Evolutionary conservation across 164 flowering plant species (phyloP).

Genomic region (Tinospora cordifolia): DNA sequence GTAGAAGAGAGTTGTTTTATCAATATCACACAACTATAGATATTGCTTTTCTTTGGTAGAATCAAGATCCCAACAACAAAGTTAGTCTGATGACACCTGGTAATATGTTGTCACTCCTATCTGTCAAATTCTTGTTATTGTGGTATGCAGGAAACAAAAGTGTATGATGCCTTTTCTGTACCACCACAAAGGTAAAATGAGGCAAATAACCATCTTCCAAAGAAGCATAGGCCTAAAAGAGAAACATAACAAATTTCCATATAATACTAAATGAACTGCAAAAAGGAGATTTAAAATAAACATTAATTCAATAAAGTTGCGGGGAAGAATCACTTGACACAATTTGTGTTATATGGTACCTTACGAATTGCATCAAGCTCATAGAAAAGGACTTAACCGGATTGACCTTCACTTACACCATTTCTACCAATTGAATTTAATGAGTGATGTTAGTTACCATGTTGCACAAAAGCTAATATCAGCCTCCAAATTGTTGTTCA

Average conservation of each 20-base stretch:
- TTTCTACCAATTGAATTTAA: conserved; percentile 42
- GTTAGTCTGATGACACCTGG: conserved; percentile 46
- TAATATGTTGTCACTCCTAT: conserved; percentile 71
- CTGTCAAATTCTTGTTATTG: conserved; percentile 25
- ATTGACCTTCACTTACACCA: conserved; percentile 90
- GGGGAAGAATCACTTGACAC: background rate
- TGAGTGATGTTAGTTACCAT: background rate
- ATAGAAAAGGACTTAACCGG: conserved; percentile 26
- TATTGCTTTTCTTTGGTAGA: background rate
- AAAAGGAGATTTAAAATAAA: background rate
- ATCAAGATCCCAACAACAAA: background rate
- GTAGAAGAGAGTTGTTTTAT: too few relatives aligned
- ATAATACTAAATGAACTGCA: background rate
- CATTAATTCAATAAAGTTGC: background rate
- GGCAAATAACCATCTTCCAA: conserved; percentile 61
- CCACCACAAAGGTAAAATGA: conserved; percentile 71
- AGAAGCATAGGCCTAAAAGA: conserved; percentile 60
- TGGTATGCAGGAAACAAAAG: conserved; percentile 59
- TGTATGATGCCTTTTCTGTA: conserved; percentile 84
- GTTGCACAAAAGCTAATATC: background rate
- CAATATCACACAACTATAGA: background rate
- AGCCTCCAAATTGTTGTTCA: too few relatives aligned
- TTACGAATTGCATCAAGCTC: conserved; percentile 29
- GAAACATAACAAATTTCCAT: too few relatives aligned
- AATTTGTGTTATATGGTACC: conserved; percentile 2